These are phyloP conservation scores for Orbilia quercus DNA, from an alignment of 2,329 filamentous ascomycete species.

Conservation along the genomic window DNA sequence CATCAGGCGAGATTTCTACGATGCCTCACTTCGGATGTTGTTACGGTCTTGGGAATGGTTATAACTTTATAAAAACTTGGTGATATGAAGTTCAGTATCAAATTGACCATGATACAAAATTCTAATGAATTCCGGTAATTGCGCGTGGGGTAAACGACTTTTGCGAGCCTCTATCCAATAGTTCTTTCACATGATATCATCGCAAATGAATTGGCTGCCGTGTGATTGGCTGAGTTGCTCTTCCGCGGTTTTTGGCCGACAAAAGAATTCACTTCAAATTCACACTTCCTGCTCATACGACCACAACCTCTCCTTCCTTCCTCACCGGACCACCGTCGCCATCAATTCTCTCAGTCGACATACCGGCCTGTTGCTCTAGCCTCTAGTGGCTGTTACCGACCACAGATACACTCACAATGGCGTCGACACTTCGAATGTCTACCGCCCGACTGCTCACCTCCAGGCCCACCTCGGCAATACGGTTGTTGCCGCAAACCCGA, in stretches of 20 bases:
- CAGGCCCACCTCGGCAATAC: constrained; percentile 56
- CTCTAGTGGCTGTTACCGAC: constrained; percentile 2
- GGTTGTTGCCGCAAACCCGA: constrained; percentile 63
- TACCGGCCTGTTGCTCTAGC: background rate
- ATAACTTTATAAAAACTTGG: background rate
- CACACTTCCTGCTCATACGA: constrained; percentile 35
- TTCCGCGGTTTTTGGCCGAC: constrained; percentile 56
- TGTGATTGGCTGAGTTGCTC: constrained; percentile 42
- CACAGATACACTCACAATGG: constrained; percentile 30
- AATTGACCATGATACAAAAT: background rate
- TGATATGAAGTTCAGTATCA: background rate
- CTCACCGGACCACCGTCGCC: constrained; percentile 14
- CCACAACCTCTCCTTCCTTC: constrained; percentile 8
- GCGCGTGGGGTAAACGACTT: constrained; percentile 3
- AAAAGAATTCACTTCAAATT: constrained; percentile 47
- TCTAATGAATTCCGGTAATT: background rate
- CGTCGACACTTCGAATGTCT: constrained; percentile 43
- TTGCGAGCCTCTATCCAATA: background rate
- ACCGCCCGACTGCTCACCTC: constrained; percentile 39
- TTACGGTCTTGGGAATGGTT: background rate
- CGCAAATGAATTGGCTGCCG: constrained; percentile 32
- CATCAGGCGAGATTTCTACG: constrained; percentile 17
- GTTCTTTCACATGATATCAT: constrained; percentile 56
- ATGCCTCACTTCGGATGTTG: constrained; percentile 13
- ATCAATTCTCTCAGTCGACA: constrained; percentile 11